Evolutionary conservation across 169 alveolate genomes (phyloP).

Genomic region (Eimeria falciformis): DNA sequence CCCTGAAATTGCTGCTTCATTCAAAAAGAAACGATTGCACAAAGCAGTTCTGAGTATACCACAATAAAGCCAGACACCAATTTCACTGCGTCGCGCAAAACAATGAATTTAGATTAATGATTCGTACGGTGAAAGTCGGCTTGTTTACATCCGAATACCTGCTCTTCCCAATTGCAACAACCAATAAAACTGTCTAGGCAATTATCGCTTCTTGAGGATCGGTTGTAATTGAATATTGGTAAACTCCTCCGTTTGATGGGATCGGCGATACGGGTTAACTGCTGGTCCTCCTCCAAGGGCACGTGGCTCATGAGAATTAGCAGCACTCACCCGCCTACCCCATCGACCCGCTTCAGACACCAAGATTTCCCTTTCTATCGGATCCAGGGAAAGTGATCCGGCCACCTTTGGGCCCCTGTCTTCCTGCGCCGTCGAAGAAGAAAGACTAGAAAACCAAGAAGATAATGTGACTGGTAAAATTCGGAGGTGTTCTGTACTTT

Average conservation of each 20-base stretch:
- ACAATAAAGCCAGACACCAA: too few species aligned
- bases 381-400: not conserved
- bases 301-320: not conserved
- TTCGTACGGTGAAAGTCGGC: too few species aligned
- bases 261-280: constrained; percentile 3
- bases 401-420: not conserved
- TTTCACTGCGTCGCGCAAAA: too few species aligned
- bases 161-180: too few species aligned
- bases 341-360: not conserved
- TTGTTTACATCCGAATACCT: too few species aligned
- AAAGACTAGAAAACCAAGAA: not conserved
- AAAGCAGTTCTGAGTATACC: too few species aligned
- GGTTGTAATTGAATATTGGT: not conserved
- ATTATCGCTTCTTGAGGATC: not conserved
- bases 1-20: too few species aligned
- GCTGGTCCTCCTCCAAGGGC: not conserved
- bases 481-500: not conserved
- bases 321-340: not conserved
- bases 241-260: not conserved
- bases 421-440: not conserved
- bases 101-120: too few species aligned
- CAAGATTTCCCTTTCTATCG: not conserved
- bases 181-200: too few species aligned
- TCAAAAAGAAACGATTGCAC: too few species aligned
- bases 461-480: not conserved